phyloP scores from a whole-genome alignment of 2,329 filamentous ascomycete genomes.

The Epichloe baconii region DNA sequence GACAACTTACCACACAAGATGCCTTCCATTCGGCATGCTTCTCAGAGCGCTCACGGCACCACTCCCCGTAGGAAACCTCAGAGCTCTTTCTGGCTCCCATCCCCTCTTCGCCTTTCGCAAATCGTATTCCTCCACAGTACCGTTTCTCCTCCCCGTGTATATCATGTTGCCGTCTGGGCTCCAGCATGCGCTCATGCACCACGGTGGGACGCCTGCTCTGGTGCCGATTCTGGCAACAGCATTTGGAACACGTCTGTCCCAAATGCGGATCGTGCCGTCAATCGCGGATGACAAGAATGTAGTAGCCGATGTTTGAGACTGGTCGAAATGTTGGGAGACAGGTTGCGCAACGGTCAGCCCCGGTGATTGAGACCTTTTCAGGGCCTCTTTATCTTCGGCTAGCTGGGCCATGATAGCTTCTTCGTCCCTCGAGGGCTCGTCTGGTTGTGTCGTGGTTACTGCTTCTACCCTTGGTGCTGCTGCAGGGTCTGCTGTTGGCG shows the following conservation, averaged over 20 bases:
- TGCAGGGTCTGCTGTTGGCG: neutral
- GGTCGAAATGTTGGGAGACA: slow-evolving; percentile 32
- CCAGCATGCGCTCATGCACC: slow-evolving; percentile 98
- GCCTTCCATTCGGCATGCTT: slow-evolving; percentile 83
- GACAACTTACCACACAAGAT: slow-evolving; percentile 58
- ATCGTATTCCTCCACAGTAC: slow-evolving; percentile 88
- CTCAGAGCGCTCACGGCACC: slow-evolving; percentile 79
- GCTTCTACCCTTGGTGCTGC: neutral
- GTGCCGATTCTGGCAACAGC: slow-evolving; percentile 71
- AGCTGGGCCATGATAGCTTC: neutral
- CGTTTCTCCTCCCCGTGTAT: slow-evolving; percentile 81
- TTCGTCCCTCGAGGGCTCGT: neutral
- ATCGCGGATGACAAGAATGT: slow-evolving; percentile 83
- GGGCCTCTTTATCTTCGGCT: slow-evolving; percentile 3
- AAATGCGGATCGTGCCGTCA: slow-evolving; percentile 80
- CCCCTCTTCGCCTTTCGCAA: slow-evolving; percentile 60
- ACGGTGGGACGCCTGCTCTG: slow-evolving; percentile 67
- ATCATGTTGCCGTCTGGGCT: slow-evolving; percentile 90
- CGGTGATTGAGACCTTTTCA: slow-evolving; percentile 13
- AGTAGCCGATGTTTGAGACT: slow-evolving; percentile 52
- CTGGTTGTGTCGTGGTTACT: neutral
- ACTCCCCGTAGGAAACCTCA: slow-evolving; percentile 81
- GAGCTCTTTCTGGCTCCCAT: slow-evolving; percentile 60
- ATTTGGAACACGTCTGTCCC: slow-evolving; percentile 68
- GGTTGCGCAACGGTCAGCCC: slow-evolving; percentile 22